Evolutionary conservation across 208 protist species (phyloP).

Genomic region (Angomonas ambiguus): DNA sequence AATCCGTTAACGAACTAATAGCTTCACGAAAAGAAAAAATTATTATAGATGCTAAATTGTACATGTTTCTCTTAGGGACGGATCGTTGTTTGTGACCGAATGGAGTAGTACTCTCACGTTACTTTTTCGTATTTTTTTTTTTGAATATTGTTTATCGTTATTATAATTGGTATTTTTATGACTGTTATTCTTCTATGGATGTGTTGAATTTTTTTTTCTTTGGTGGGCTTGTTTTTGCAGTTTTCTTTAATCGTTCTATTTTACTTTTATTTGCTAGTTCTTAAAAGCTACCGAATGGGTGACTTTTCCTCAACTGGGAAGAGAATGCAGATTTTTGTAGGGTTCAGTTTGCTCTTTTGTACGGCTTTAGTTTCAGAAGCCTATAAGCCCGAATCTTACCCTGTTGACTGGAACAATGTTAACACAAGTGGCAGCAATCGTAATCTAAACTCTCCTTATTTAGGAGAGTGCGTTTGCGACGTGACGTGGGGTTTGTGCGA

Average conservation of each 20-base stretch:
- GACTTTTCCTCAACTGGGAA: too few relatives aligned
- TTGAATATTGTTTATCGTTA: conserved; percentile 10
- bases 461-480: conserved; percentile 76
- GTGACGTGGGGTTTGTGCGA: conserved; percentile 60
- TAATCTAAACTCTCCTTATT: conserved; percentile 67
- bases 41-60: conserved; percentile 65
- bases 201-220: too few relatives aligned
- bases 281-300: too few relatives aligned
- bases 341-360: too few relatives aligned
- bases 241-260: conserved; percentile 1
- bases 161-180: conserved; percentile 12
- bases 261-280: too few relatives aligned
- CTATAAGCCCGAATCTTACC: background rate
- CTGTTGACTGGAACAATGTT: conserved; percentile 25
- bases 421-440: conserved; percentile 23
- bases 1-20: conserved; percentile 21
- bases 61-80: conserved; percentile 18
- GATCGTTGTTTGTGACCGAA: too few relatives aligned
- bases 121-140: conserved; percentile 3
- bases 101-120: too few relatives aligned
- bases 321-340: too few relatives aligned
- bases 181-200: too few relatives aligned
- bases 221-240: background rate
- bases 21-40: conserved; percentile 18
- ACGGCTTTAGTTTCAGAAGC: too few relatives aligned